Base-by-base conservation (phyloP, 2,329 filamentous ascomycete species). In the Apiospora kogelbergensis region DNA sequence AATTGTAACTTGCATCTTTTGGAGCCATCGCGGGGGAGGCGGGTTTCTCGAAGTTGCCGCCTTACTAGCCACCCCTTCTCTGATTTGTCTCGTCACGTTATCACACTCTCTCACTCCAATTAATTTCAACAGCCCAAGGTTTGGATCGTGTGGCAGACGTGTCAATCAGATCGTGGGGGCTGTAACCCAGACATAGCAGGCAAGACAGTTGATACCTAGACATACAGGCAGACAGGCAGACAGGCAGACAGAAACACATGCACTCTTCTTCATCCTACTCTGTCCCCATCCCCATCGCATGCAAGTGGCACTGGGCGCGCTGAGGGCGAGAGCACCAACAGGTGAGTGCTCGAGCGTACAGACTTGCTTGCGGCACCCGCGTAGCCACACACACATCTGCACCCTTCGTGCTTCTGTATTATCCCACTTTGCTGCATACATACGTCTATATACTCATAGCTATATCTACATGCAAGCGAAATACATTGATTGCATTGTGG, bases 371-470 rank as follows among this genome's bases (percentile, higher is more conserved):
- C 53, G 37, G 53, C 53, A 60, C 30, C 48, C 30, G 24, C 46
- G 53, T 30, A 60, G 17, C 48, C 30, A 13, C 46, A 26, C 46
- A 30, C 30, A 60, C 53, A 37, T 60, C 30, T 60, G 53, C 53
- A 60, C 53, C 53, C 53, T 60, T 60, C 53, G 53, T 60, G 53
- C 53, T 60, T 60, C 53, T 60, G 53, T 60, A 60, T 60, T 60
- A 60, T 60, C 26, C 30, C 53, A 60, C 53, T 60, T 37, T 37
- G 53, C n/a, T 60, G 53, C 53, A 37, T 60, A 60, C 53, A 37
- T 60, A 60, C 5, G 53, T 13, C 26, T 37, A 60, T 37, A 37
- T 37, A 22, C 33, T 33, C 30, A 11, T 60, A n/a, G 26, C n/a
- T 37, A 60, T 37, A n/a, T 37, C 9, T 37, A 37, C 53, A 60